Evolutionary conservation across 2,329 filamentous ascomycete genomes (phyloP), one percentile per base, ranked within the genome.

Genomic region (Chalaropsis thielavioides): DNA sequence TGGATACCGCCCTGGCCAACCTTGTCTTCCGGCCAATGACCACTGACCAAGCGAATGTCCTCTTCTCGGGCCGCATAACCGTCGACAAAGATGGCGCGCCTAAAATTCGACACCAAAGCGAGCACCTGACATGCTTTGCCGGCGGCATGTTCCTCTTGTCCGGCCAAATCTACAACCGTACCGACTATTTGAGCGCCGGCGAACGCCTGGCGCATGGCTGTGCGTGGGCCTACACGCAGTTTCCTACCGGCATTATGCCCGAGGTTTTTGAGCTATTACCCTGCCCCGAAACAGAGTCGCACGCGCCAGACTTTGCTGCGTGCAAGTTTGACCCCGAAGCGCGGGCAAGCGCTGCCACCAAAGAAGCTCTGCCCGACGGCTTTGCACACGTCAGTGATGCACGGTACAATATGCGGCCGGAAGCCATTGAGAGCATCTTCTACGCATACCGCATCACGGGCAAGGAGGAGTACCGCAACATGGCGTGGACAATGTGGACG

Each of bases 1-100:
- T 88, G 69, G 79, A 83, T 10, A 79, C 81, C 0, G 82, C 81
- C 0, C 81, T 81, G 54, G 74, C 84, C 62, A 75, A 89, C 68
- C 75, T 90, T 2, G 79, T 92, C 64, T 91, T 86, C 74, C 81
- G 85, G 1, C 88, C 88, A 0, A 84, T 88, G 79, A 80, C 83
- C 0, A 82, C 83, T 0, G 75, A 79, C 2, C 78, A 81, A 56
- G 76, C 79, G 2, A 82, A 90, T 67, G 83, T 91, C 1, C 78
- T 90, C 1, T 78, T 90, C 17, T 77, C 82, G 0, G 85, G 80
- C 13, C 72, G 73, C 8, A 68, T 72, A 3, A 51, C 46, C 10
- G 35, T 65, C 19, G 31, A 41, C 54, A 59, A 43, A 19, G 56
- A 49, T 15, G 49, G 62, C n/a, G 27, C 40, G 15, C 24, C 31